Conservation (phyloP, 768 basidiomycete species). For the Podaxis sp. region DNA sequence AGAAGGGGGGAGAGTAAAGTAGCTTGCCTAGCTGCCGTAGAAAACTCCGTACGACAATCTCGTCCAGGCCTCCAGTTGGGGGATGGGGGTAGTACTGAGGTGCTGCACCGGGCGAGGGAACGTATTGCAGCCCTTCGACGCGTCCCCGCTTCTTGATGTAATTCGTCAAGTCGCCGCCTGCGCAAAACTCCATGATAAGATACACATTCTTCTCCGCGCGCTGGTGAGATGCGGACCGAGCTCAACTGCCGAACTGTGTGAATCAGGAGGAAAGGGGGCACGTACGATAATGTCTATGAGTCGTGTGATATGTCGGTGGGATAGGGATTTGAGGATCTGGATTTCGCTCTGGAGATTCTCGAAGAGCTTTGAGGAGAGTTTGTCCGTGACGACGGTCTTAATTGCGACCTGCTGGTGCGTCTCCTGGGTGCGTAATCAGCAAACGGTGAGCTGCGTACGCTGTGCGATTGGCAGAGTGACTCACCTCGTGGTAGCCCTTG, state of each 20-base stretch:
- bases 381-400: conserved; percentile 89
- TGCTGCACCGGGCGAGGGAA: conserved; percentile 65
- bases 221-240: conserved; percentile 32
- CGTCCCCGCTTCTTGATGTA: conserved; percentile 98
- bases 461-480: conserved; percentile 23
- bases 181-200: conserved; percentile 97
- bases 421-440: conserved; percentile 45
- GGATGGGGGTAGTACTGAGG: conserved; percentile 91
- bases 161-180: conserved; percentile 92
- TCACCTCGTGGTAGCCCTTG: conserved; percentile 87
- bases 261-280: conserved; percentile 19
- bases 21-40: conserved; percentile 80
- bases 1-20: not conserved
- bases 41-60: conserved; percentile 89
- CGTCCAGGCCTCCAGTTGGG: conserved; percentile 84
- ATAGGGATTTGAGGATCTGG: conserved; percentile 90
- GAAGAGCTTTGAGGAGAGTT: conserved; percentile 86
- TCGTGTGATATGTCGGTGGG: conserved; percentile 90
- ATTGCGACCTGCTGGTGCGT: conserved; percentile 82
- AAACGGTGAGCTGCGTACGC: not conserved
- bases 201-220: conserved; percentile 80
- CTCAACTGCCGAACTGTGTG: conserved; percentile 13
- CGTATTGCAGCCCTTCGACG: conserved; percentile 84
- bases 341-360: conserved; percentile 99
- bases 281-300: conserved; percentile 90